Conservation (phyloP, 257 asterid genomes). For the Leonotis leonurus region DNA sequence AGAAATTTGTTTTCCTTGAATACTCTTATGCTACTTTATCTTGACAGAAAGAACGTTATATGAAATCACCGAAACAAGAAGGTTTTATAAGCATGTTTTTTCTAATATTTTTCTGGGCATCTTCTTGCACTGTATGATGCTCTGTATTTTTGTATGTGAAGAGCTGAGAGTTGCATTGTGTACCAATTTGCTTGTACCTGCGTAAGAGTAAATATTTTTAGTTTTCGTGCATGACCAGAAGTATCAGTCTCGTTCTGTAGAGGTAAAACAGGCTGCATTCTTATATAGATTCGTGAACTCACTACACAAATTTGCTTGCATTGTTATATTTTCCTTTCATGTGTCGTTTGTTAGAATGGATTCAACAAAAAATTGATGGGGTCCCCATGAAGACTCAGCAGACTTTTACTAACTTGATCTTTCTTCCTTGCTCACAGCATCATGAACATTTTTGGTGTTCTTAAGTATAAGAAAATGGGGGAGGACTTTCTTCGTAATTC, state of each 20-base stretch:
- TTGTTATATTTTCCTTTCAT: neutral
- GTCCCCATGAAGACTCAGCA: neutral
- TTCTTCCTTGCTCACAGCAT: slow-evolving; percentile 37
- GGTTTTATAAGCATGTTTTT: neutral
- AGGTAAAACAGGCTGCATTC: neutral
- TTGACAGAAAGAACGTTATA: neutral
- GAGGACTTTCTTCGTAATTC: slow-evolving; percentile 87
- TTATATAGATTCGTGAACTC: neutral
- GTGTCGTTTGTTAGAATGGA: neutral
- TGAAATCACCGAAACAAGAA: neutral
- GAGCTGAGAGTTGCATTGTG: neutral
- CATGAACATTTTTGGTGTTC: slow-evolving; percentile 94
- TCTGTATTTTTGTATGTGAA: neutral
- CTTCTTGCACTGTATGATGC: neutral
- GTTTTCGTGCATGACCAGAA: neutral
- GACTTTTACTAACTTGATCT: slow-evolving; percentile 6
- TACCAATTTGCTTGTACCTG: neutral
- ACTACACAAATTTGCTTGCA: neutral
- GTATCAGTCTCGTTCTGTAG: neutral
- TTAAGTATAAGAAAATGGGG: slow-evolving; percentile 95
- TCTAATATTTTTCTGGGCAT: neutral
- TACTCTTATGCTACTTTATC: slow-evolving; percentile 2
- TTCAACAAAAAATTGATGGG: neutral
- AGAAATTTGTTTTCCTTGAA: neutral
- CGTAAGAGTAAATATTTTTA: neutral